Evolutionary conservation across 148 eudicot genomes (phyloP).

Genomic region (Camellia granthamiana): DNA sequence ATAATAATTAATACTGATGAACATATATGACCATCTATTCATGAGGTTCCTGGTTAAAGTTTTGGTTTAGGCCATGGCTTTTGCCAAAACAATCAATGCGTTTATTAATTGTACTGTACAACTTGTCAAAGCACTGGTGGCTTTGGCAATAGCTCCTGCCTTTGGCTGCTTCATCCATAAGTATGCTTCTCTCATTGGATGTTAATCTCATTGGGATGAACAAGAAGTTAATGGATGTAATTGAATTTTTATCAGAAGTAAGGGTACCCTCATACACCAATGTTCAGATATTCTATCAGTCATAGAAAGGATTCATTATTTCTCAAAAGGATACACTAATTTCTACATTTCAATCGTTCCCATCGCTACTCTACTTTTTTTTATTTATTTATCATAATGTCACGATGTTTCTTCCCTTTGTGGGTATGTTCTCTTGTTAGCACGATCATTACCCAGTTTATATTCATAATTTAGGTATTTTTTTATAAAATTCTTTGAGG

Average conservation of each 20-base stretch:
- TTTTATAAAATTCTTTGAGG: neutral
- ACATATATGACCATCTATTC: neutral
- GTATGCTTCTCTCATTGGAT: neutral
- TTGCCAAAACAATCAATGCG: neutral
- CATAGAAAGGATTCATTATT: neutral
- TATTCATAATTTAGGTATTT: neutral
- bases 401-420: neutral
- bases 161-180: neutral
- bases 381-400: neutral
- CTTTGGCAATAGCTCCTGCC: neutral
- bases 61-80: neutral
- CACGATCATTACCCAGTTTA: neutral
- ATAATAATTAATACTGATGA: neutral
- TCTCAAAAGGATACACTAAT: neutral
- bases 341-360: neutral
- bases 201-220: neutral
- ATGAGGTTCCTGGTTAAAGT: neutral
- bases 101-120: neutral
- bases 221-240: neutral
- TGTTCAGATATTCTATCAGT: neutral
- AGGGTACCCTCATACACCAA: neutral
- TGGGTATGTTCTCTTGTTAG: constrained; percentile 1
- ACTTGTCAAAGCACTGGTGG: neutral
- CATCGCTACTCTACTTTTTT: neutral
- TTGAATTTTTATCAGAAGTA: neutral